phyloP scores from a whole-genome alignment of 306 rosid species.

The Pyrus betulifolia region DNA sequence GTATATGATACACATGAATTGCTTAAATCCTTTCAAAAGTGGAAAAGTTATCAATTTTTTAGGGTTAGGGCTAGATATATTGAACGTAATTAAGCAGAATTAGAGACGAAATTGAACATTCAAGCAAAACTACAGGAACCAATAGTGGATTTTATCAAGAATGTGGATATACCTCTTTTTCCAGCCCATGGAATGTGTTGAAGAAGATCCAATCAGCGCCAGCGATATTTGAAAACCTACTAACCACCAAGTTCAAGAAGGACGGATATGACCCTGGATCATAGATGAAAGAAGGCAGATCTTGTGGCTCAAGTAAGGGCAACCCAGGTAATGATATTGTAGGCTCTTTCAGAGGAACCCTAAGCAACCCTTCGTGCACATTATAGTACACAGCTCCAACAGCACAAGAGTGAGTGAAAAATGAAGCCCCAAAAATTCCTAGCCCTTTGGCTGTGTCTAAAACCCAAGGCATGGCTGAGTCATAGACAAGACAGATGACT shows the following conservation, averaged over 20 bases:
- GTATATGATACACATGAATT: no score
- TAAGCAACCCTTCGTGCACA: not conserved
- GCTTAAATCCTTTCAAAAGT: no score
- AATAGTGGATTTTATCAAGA: no score
- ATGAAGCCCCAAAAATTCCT: slow-evolving; percentile 15
- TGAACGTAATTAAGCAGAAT: not conserved
- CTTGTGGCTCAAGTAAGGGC: slow-evolving; percentile 6
- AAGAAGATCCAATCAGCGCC: slow-evolving; percentile 13
- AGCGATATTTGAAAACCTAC: slow-evolving; percentile 4
- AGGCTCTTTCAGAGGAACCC: not conserved
- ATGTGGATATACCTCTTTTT: not conserved
- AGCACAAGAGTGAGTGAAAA: slow-evolving; percentile 27
- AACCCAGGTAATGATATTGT: not conserved
- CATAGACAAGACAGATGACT: slow-evolving; percentile 11
- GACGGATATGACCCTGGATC: not conserved
- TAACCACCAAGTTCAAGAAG: not conserved
- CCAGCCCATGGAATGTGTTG: slow-evolving; percentile 19
- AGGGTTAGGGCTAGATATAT: no score
- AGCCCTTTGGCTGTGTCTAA: slow-evolving; percentile 9
- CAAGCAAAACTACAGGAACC: not conserved
- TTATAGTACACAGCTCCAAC: slow-evolving; percentile 1
- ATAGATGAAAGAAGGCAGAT: slow-evolving; percentile 19
- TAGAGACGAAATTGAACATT: not conserved
- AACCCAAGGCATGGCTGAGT: slow-evolving; percentile 23
- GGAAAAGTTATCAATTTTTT: no score